Evolutionary conservation across 371 early-diverging fungal species (phyloP).

Genomic region (Nematocida minor): DNA sequence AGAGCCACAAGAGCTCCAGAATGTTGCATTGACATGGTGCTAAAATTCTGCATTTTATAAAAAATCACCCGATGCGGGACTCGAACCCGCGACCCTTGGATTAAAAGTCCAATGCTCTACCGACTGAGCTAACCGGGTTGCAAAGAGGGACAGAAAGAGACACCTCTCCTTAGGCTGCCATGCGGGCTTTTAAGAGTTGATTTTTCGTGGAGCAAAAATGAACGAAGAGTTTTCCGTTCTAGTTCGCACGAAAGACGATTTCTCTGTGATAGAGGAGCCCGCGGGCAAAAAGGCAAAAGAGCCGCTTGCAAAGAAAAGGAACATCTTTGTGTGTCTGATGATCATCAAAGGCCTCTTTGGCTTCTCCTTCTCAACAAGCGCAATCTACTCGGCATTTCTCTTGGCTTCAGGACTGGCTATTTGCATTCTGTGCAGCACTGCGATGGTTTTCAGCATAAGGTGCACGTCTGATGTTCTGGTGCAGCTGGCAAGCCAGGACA

Average conservation of each 20-base stretch:
- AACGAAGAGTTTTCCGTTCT: neutral
- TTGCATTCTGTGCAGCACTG: neutral
- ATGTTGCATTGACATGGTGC: neutral
- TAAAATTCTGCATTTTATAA: neutral
- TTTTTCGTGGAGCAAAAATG: neutral
- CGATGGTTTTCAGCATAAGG: neutral
- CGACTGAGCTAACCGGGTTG: constrained; percentile 38
- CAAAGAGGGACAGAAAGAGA: neutral
- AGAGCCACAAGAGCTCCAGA: constrained; percentile 11
- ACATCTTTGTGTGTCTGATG: neutral
- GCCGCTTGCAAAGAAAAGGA: neutral
- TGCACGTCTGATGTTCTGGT: neutral
- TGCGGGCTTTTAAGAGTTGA: neutral
- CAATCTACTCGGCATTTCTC: neutral
- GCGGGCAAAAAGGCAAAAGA: neutral
- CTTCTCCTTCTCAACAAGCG: neutral
- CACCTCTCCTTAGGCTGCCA: neutral
- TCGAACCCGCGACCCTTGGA: constrained; percentile 35
- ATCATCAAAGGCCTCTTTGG: neutral
- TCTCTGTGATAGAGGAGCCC: neutral
- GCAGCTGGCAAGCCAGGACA: neutral
- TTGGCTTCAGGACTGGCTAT: neutral
- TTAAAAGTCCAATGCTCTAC: constrained; percentile 38
- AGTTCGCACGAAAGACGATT: neutral
- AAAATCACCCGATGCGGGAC: constrained; percentile 25